These are phyloP conservation scores for Sugiyamaella paludigena DNA, from an alignment of 1,139 yeast species.

Conservation along the genomic window DNA sequence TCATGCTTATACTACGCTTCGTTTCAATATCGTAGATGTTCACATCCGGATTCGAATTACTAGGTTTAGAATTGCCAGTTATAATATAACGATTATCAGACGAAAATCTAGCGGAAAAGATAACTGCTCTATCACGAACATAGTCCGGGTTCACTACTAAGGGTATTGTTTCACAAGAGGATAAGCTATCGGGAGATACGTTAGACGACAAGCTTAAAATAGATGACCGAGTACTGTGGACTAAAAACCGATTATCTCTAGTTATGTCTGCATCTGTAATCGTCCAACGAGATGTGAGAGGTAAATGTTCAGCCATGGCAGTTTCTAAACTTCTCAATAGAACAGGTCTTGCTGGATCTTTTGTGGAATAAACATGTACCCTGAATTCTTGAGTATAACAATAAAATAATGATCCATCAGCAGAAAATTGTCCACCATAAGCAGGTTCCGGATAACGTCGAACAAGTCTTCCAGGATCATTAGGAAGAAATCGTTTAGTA, in stretches of 20 bases:
- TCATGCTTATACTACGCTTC: constrained; percentile 11
- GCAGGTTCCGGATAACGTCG: constrained; percentile 26
- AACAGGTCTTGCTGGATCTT: constrained; percentile 24
- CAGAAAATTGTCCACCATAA: constrained; percentile 34
- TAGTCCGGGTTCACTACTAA: constrained; percentile 5
- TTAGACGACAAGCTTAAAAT: constrained; percentile 13
- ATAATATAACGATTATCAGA: constrained; percentile 26
- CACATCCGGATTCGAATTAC: constrained; percentile 23
- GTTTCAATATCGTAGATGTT: constrained; percentile 20
- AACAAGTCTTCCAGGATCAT: constrained; percentile 20
- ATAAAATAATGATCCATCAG: constrained; percentile 32
- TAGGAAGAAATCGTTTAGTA: constrained; percentile 20
- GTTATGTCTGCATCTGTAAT: constrained; percentile 34
- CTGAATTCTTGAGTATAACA: constrained; percentile 32
- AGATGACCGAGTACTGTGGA: constrained; percentile 16
- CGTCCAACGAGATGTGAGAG: constrained; percentile 31
- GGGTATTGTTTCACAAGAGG: constrained; percentile 1
- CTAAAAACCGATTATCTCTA: constrained; percentile 24
- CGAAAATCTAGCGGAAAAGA: constrained; percentile 27
- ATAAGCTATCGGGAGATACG: background rate
- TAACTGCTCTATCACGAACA: constrained; percentile 9
- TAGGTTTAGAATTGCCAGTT: constrained; percentile 26
- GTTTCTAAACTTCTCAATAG: constrained; percentile 21
- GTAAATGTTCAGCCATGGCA: constrained; percentile 17
- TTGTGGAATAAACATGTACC: constrained; percentile 29